These are phyloP conservation scores for Pholiota conissans DNA, from an alignment of 768 basidiomycete genomes.

Conservation along the genomic window DNA sequence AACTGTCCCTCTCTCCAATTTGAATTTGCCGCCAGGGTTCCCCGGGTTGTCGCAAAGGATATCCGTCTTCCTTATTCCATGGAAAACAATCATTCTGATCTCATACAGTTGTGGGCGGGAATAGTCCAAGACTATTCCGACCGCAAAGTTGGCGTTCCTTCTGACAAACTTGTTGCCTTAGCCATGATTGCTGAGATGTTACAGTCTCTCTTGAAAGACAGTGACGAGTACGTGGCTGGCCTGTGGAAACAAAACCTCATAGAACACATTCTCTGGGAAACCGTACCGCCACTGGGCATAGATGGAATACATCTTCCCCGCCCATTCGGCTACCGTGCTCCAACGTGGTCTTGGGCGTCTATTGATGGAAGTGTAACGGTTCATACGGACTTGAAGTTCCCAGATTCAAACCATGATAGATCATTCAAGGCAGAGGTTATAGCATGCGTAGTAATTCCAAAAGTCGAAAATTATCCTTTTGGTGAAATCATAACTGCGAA, in stretches of 20 bases:
- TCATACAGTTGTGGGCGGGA: background rate
- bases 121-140: background rate
- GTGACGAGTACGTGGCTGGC: slow-evolving; percentile 6
- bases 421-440: background rate
- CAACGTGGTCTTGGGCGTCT: slow-evolving; percentile 11
- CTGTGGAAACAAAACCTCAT: slow-evolving; percentile 2
- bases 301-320: background rate
- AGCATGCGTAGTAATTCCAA: background rate
- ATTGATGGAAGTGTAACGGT: background rate
- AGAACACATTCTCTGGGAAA: slow-evolving; percentile 2
- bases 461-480: background rate
- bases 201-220: background rate
- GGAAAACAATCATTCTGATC: background rate
- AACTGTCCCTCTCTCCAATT: background rate
- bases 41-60: background rate
- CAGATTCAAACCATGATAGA: background rate
- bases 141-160: background rate
- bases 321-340: slow-evolving; percentile 5
- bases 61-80: background rate
- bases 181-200: slow-evolving; percentile 3
- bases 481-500: background rate
- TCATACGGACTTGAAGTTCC: background rate
- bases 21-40: no score
- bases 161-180: slow-evolving; percentile 5
- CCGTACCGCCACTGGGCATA: background rate